phyloP scores from a whole-genome alignment of 257 asterid species.

The Ophiorrhiza pumila region DNA sequence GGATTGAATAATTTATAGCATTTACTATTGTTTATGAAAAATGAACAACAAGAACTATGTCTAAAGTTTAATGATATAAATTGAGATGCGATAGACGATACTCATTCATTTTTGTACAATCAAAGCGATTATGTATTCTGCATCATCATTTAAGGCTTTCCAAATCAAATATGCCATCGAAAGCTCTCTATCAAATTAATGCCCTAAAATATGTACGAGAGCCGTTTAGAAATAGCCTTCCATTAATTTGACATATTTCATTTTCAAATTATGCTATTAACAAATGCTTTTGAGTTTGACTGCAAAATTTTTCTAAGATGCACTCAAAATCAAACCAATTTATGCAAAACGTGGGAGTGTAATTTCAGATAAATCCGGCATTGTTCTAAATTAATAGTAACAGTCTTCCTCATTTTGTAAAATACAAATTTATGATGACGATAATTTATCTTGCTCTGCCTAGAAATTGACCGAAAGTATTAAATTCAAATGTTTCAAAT shows the following conservation, averaged over 20 bases:
- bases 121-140: neutral
- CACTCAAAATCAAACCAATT: no score
- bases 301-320: neutral
- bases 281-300: neutral
- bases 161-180: neutral
- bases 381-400: no score
- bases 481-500: neutral
- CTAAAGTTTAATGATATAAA: neutral
- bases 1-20: neutral
- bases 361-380: no score
- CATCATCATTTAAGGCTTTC: neutral
- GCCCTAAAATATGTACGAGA: neutral
- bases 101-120: neutral
- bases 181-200: neutral
- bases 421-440: no score
- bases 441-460: no score
- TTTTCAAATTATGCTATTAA: constrained; percentile 6
- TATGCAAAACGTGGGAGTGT: no score
- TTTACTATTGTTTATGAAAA: neutral
- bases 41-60: neutral
- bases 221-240: neutral
- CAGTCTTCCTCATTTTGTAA: no score
- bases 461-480: no score
- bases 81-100: neutral
- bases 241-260: neutral